Conservation (phyloP, 2,329 filamentous ascomycete species). For the Diaporthe ampelina region DNA sequence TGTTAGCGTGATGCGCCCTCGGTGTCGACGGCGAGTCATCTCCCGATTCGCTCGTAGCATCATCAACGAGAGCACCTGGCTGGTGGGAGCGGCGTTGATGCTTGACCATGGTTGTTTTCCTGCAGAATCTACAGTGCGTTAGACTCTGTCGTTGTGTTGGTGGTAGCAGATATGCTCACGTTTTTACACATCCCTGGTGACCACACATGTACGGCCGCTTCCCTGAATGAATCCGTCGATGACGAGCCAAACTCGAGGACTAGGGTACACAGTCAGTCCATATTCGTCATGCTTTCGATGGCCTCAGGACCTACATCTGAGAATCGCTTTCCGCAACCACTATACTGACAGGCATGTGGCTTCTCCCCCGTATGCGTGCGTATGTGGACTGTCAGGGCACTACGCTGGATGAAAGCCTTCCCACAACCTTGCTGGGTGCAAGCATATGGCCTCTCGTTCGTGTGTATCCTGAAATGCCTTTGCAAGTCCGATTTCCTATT, state of each 20-base stretch:
- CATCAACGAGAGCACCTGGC: constrained; percentile 68
- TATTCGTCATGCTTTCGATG: not conserved
- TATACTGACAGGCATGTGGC: constrained; percentile 76
- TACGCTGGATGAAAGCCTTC: constrained; percentile 80
- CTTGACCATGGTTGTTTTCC: constrained; percentile 80
- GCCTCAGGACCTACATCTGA: constrained; percentile 69
- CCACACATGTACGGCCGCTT: constrained; percentile 76
- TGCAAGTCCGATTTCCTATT: constrained; percentile 80
- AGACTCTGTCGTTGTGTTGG: constrained; percentile 30
- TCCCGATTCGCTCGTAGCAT: constrained; percentile 70
- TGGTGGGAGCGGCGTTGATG: constrained; percentile 74
- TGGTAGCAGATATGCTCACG: constrained; percentile 54
- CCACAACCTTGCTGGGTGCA: constrained; percentile 73
- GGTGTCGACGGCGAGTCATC: constrained; percentile 73
- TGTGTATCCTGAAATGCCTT: constrained; percentile 79
- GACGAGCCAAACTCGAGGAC: constrained; percentile 76
- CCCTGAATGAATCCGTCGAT: constrained; percentile 76
- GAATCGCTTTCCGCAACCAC: constrained; percentile 77
- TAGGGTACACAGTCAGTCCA: constrained; percentile 47
- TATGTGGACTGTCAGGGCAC: constrained; percentile 78
- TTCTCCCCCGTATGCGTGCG: constrained; percentile 81
- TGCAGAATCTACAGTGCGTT: constrained; percentile 70
- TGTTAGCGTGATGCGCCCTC: constrained; percentile 53
- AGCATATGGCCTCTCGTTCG: constrained; percentile 77
- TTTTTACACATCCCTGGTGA: constrained; percentile 74